Conservation (phyloP, 176 grass and related monocot species). For the Musa itinerans region DNA sequence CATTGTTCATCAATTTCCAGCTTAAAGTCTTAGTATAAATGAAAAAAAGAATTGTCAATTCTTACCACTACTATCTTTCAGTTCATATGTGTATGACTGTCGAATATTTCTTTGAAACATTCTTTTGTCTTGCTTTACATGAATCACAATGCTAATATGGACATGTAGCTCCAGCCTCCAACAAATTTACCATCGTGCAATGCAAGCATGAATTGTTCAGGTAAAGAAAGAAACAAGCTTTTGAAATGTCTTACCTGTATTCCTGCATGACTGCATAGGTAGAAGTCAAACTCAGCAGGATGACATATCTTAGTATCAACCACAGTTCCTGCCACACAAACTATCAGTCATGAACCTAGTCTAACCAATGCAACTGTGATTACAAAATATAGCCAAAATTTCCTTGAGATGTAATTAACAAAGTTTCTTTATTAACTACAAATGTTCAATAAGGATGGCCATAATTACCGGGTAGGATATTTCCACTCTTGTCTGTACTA, state of each 20-base stretch:
- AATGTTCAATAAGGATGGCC: background rate
- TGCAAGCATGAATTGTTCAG: too few species aligned
- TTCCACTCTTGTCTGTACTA: slow-evolving; percentile 91
- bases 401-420: background rate
- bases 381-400: background rate
- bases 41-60: too few species aligned
- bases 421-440: background rate
- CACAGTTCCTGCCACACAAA: slow-evolving; percentile 57
- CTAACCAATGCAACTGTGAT: background rate
- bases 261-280: slow-evolving; percentile 98
- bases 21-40: too few species aligned
- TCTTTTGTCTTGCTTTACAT: too few species aligned
- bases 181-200: background rate
- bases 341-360: background rate
- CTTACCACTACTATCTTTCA: too few species aligned
- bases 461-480: slow-evolving; percentile 82
- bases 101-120: too few species aligned
- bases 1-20: too few species aligned
- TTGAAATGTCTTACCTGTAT: slow-evolving; percentile 53
- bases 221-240: background rate
- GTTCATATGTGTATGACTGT: too few species aligned
- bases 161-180: too few species aligned
- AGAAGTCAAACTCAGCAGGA: slow-evolving; percentile 97
- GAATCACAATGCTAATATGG: too few species aligned
- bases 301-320: slow-evolving; percentile 99